Conservation (phyloP, 2,329 filamentous ascomycete species). For the Colletotrichum noveboracense region DNA sequence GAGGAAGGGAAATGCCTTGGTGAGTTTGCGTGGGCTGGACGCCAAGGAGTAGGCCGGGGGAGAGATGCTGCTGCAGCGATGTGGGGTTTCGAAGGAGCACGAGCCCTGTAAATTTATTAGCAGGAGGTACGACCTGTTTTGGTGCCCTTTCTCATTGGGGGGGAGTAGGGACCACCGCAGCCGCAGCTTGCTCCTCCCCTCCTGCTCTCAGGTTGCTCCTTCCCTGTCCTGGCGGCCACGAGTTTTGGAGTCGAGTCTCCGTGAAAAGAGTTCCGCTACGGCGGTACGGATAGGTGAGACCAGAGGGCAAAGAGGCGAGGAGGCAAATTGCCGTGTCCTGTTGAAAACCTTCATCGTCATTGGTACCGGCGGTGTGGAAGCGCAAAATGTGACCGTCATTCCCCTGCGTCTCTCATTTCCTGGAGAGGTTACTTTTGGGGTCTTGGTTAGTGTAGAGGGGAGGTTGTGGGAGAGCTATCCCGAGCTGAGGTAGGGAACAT, state of each 20-base stretch:
- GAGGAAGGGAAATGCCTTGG: neutral
- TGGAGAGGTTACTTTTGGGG: neutral
- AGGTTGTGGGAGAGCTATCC: neutral
- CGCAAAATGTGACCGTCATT: neutral
- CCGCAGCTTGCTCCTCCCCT: neutral
- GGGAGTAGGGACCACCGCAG: neutral
- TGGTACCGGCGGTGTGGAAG: neutral
- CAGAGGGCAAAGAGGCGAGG: neutral
- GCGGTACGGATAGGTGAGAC: neutral
- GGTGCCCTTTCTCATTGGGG: neutral
- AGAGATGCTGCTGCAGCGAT: neutral
- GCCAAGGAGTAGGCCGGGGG: conserved; percentile 3
- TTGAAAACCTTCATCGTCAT: neutral
- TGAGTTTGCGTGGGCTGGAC: neutral
- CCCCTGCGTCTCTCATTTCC: neutral
- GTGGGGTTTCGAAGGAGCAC: conserved; percentile 13
- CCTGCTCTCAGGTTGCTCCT: neutral
- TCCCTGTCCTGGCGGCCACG: neutral
- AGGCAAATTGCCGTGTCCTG: neutral
- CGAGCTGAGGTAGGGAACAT: neutral
- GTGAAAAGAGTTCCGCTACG: neutral
- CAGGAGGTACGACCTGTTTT: conserved; percentile 5
- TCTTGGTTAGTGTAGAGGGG: neutral
- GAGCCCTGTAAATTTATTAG: conserved; percentile 5
- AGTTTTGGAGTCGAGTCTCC: neutral